Percentiles rank a stretch among this genome's conserved stretches.
These are phyloP conservation scores for Maudiozyma turicensis DNA, from an alignment of 805 yeast species.

Conservation along the genomic window DNA sequence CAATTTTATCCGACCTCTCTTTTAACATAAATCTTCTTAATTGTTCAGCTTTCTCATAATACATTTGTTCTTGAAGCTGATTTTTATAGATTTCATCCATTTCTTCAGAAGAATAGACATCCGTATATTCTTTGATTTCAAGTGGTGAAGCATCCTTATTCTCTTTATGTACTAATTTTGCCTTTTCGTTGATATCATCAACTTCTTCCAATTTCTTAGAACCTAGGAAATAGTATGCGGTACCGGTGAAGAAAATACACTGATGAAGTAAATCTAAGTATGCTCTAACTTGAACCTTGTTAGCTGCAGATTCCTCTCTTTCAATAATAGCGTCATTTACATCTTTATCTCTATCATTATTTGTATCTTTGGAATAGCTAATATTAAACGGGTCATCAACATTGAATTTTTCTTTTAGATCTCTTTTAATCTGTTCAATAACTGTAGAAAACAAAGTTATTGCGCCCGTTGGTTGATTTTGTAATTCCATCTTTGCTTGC, in stretches of 20 bases:
- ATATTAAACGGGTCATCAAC: slow-evolving; percentile 13
- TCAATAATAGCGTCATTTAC: not conserved
- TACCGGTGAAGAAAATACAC: slow-evolving; percentile 64
- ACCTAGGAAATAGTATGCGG: slow-evolving; percentile 24
- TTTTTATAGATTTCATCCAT: slow-evolving; percentile 23
- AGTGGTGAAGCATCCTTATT: slow-evolving; percentile 4
- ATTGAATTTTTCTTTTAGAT: slow-evolving; percentile 16
- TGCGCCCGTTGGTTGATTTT: slow-evolving; percentile 43
- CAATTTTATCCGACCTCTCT: slow-evolving; percentile 27
- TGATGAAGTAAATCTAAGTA: slow-evolving; percentile 55
- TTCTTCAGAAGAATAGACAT: slow-evolving; percentile 22
- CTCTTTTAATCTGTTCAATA: slow-evolving; percentile 25
- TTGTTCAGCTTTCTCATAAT: slow-evolving; percentile 52
- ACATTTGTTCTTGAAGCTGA: slow-evolving; percentile 39
- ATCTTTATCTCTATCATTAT: not conserved
- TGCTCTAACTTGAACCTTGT: slow-evolving; percentile 12
- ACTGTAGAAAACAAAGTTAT: slow-evolving; percentile 36
- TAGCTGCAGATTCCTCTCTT: not conserved
- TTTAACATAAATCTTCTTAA: slow-evolving; percentile 44
- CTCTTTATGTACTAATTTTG: slow-evolving; percentile 5
- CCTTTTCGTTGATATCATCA: slow-evolving; percentile 24
- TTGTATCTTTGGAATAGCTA: not conserved
- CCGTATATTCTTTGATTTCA: slow-evolving; percentile 10
- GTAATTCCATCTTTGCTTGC: slow-evolving; percentile 50
- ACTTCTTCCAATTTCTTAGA: slow-evolving; percentile 20